Evolutionary conservation across 352 stramenopile genomes (phyloP).

Genomic region (Phytophthora melonis): DNA sequence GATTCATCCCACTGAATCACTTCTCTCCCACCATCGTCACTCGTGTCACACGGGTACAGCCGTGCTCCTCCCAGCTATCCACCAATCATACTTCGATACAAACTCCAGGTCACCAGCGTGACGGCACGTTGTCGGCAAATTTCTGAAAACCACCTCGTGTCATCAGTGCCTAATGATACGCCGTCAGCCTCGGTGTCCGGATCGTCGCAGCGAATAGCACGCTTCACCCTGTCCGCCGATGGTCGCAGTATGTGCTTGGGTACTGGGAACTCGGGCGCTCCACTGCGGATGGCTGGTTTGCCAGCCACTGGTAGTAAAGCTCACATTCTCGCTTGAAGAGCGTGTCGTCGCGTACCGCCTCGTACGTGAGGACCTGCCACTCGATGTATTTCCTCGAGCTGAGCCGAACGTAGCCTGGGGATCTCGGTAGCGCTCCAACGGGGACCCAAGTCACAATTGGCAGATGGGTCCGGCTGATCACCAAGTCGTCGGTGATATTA

Average conservation of each 20-base stretch:
- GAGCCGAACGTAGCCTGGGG: background rate
- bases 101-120: too few relatives aligned
- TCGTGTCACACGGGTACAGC: too few relatives aligned
- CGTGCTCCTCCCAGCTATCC: too few relatives aligned
- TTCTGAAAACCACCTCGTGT: too few relatives aligned
- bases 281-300: background rate
- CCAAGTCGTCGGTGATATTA: background rate
- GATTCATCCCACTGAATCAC: too few relatives aligned
- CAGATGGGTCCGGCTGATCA: background rate
- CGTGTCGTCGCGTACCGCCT: background rate
- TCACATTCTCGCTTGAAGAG: background rate
- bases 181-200: background rate
- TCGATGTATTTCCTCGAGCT: background rate
- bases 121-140: too few relatives aligned
- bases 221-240: too few relatives aligned
- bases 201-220: background rate
- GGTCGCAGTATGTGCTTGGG: background rate
- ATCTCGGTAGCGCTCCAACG: background rate
- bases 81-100: too few relatives aligned
- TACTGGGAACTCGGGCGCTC: background rate
- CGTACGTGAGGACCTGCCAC: slow-evolving; percentile 12
- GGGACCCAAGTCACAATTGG: slow-evolving; percentile 7
- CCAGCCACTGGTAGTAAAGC: slow-evolving; percentile 5
- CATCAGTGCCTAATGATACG: too few relatives aligned
- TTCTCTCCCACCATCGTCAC: too few relatives aligned